Evolutionary conservation across 2,329 filamentous ascomycete species (phyloP), one percentile per base, ranked within the genome.

Genomic region (Westerdykella sp.): DNA sequence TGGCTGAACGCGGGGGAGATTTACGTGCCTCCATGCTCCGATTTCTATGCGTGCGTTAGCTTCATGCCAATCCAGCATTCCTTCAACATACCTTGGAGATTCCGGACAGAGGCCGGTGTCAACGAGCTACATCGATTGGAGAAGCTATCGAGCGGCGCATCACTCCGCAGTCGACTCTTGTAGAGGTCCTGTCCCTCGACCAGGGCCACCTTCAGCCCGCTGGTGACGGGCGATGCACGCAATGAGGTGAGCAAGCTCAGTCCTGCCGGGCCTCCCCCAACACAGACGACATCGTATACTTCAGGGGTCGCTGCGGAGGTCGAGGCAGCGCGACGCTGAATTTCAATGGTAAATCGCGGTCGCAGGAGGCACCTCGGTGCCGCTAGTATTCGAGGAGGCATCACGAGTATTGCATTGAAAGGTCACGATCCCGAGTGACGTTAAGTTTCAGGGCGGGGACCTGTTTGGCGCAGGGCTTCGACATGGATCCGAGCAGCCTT

Each of bases 61-160:
- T 15, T 28, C 4, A 13, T 23, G 14, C 18, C 39, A 21, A 14
- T 22, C 11, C 11, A 23, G 28, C 11, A 41, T 31, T 14, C 21
- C 34, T 36, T 38, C 15, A 28, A 18, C 46, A 16, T 56, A 68
- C 69, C 67, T 57, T 87, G 76, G 50, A 97, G 77, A 59, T 93
- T 96, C 3, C 75, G 77, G n/a, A 87, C 84, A 0, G 90, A 95
- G 0, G 85, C 78, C 0, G 91, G 91, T 0, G 93, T 98, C 44
- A 98, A 76, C 39, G 91, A 97, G 72, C 87, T 95, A 71, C 91
- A 95, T 60, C 93, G 83, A 71, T 98, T 97, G 46, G 91, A 95
- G 72, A 84, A 98, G 55, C 80, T 75, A 41, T 79, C 78, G 6
- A 78, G 66, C 2, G 81, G 79, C 6, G 85, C 57, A 48, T 66